Base-by-base conservation (phyloP, 306 rosid genomes). In the Crotalaria pallida region DNA sequence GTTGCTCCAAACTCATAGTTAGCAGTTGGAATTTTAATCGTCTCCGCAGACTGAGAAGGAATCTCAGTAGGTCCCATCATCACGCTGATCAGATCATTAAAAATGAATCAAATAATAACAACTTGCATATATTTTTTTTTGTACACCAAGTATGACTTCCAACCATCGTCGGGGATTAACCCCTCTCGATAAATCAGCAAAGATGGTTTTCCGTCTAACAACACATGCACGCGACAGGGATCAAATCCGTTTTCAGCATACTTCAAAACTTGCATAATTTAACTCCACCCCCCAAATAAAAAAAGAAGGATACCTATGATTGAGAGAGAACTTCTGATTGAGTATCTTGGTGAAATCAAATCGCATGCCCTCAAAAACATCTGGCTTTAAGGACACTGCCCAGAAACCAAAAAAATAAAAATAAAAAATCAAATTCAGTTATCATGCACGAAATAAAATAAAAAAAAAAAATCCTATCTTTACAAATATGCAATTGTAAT, bases 381-480 rank as follows among this genome's bases (percentile, higher is more conserved):
- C 99, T n/a, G 99, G 99, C 63, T 91, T 95, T 34, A 95, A 82
- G n/a, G 99, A 91, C 96, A 91, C 99, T 95, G 83, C 66, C 3
- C 65, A 45, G 48, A 3, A 17, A 12, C 24, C n/a, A n/a, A 29
- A 26, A 2, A 64, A 47, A 34, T 45, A 12, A 66, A 2, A 21
- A n/a, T n/a, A n/a, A n/a, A n/a, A n/a, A n/a, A n/a, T n/a, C 22
- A 63, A 65, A 63, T 41, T 65, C 53, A 23, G 69, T 26, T 24
- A 71, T 40, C 16, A 29, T 2, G 50, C 3, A 38, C 6, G n/a
- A 21, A 41, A n/a, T n/a, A n/a, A n/a, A n/a, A n/a, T n/a, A n/a
- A n/a, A n/a, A n/a, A n/a, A n/a, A n/a, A n/a, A n/a, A n/a, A n/a
- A n/a, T n/a, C n/a, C n/a, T n/a, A n/a, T n/a, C n/a, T n/a, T n/a